Base-by-base conservation (phyloP, 192 early-diverging fungal genomes). In the Umbelopsis ramanniana region DNA sequence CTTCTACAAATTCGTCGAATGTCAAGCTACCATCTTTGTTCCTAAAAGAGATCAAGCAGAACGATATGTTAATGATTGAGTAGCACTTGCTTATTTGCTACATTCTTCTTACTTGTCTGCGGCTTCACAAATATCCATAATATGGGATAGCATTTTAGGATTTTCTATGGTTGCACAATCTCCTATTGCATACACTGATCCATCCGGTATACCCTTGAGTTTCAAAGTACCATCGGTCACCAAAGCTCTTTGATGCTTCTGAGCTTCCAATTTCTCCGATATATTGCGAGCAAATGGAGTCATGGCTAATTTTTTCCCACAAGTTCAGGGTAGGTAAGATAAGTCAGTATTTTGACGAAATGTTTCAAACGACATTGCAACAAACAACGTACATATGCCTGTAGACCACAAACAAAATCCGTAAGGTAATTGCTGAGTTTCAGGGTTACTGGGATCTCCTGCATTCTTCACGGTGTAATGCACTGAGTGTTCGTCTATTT, bases 91-190 rank as follows among this genome's bases (percentile, higher is more conserved):
- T 14, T 57, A 29, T 57, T 23, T 19, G 55, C 57, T 33, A 37
- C 19, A 12, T 43, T 12, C 6, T 2, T 47, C 74, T 72, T 72
- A 76, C 74, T 46, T 52, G 53, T 89, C 89, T 46, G 81, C 79
- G 17, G 82, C 78, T 66, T 81, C 54, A 54, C 85, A 81, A 45
- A 82, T 67, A 3, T 84, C 33, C 78, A 87, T 80, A 48, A 86
- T 77, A 29, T 76, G 75, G 14, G 79, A 66, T 24, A 82, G 68
- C 43, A 85, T 74, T n/a, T 89, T 83, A 37, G 91, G 92, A 67
- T 87, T 86, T 33, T 89, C 88, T 43, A 93, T 87, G 10, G 89
- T 92, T 9, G 91, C 83, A 74, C 90, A 92, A 74, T 93, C 92
- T 14, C 92, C 92, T 46, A 93, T 76, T 5, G 92, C 89, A 76